These are phyloP conservation scores for Neurospora sp. DNA, from an alignment of 495 filamentous ascomycete genomes.

Conservation along the genomic window DNA sequence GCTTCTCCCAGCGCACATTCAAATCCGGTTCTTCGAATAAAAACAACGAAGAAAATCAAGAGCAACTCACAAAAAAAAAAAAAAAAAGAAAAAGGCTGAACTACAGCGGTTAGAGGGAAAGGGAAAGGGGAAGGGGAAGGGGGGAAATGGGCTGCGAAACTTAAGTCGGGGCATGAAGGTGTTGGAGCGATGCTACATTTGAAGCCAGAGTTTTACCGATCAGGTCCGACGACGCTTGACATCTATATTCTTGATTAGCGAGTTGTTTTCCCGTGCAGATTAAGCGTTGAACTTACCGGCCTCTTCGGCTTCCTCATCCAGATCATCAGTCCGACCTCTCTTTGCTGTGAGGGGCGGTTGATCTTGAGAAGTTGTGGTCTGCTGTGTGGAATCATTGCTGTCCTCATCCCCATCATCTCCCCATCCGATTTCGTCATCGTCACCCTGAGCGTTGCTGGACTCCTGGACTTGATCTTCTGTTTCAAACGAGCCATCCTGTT, in stretches of 20 bases:
- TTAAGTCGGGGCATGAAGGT: neutral
- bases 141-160: neutral
- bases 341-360: conserved; percentile 14
- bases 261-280: neutral
- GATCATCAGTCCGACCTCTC: conserved; percentile 21
- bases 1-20: neutral
- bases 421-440: conserved; percentile 37
- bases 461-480: conserved; percentile 5
- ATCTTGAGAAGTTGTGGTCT: neutral
- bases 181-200: neutral
- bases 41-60: neutral
- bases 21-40: neutral
- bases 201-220: conserved; percentile 11
- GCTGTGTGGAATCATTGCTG: conserved; percentile 6
- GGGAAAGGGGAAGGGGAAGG: neutral
- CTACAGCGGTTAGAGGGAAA: neutral
- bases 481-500: conserved; percentile 8
- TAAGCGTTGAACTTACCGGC: conserved; percentile 26
- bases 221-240: conserved; percentile 43
- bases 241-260: conserved; percentile 27
- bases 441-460: conserved; percentile 2
- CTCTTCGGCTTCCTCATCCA: conserved; percentile 23
- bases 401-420: conserved; percentile 29
- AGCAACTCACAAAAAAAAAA: neutral
- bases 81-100: neutral